Base-by-base conservation (phyloP, 805 yeast species). In the Yarrowia sp. region DNA sequence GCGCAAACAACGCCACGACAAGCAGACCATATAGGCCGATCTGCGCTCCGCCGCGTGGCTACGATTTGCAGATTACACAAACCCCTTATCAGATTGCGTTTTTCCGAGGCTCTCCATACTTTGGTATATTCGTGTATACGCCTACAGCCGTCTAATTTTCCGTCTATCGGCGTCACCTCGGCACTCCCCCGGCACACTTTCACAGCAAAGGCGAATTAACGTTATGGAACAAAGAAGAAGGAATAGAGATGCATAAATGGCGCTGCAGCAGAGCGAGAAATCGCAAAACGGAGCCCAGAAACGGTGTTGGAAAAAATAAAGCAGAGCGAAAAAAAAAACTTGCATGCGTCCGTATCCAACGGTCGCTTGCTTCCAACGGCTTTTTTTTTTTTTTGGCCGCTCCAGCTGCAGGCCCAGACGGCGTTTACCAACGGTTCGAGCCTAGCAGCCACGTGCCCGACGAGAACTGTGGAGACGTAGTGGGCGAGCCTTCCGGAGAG, bases 391-490 rank as follows among this genome's bases (percentile, higher is more conserved):
- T n/a, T n/a, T n/a, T n/a, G n/a, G 46, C 46, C 46, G 46, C 46
- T 14, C 44, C 1, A 6, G 31, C 31, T 25, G 47, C 47, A 24
- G 29, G 29, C n/a, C n/a, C n/a, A n/a, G n/a, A n/a, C n/a, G n/a
- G n/a, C 31, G 25, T 12, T 19, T 19, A 55, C 61, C 61, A 55
- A 4, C 47, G 47, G 22, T 55, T 55, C 4, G 61, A 55, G n/a
- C 61, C 61, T n/a, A 55, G 36, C 29, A 55, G 29, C 61, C 61
- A 55, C 36, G 47, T 8, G 16, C 47, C 61, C 33, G 61, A 38
- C 14, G 61, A 55, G 8, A 55, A 38, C 27, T 38, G 46, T 2
- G 61, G 61, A 6, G 61, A 38, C 25, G 61, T 38, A 10, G 61
- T 32, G 12, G 58, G 58, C 14, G 58, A 51, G 12, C 32, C 24